phyloP scores from a whole-genome alignment of 2,329 filamentous ascomycete genomes.

The Penicillium sp. region DNA sequence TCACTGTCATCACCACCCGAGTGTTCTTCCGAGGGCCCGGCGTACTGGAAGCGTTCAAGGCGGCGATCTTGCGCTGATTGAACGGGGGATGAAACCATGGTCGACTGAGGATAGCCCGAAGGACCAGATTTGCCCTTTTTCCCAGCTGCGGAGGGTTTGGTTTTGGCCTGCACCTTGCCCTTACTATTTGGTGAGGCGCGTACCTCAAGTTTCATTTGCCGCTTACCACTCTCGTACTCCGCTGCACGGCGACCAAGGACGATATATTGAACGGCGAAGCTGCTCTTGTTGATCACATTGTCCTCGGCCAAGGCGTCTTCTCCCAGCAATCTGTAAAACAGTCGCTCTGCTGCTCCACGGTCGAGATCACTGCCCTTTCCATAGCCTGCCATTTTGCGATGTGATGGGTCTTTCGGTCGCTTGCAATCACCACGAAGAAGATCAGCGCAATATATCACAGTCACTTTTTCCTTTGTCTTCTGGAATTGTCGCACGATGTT shows the following conservation, averaged over 20 bases:
- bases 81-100: slow-evolving; percentile 67
- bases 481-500: slow-evolving; percentile 64
- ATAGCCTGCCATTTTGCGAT: slow-evolving; percentile 59
- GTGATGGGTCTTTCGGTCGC: slow-evolving; percentile 55
- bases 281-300: slow-evolving; percentile 63
- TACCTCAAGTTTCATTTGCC: slow-evolving; percentile 56
- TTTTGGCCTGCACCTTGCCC: slow-evolving; percentile 25
- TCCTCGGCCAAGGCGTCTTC: slow-evolving; percentile 75
- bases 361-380: slow-evolving; percentile 71
- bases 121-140: slow-evolving; percentile 37
- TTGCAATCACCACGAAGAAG: slow-evolving; percentile 73
- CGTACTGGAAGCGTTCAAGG: slow-evolving; percentile 29
- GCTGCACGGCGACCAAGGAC: slow-evolving; percentile 46
- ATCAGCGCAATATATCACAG: slow-evolving; percentile 79
- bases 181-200: slow-evolving; percentile 50
- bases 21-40: slow-evolving; percentile 23
- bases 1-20: slow-evolving; percentile 45
- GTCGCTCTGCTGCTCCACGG: slow-evolving; percentile 75
- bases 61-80: slow-evolving; percentile 48
- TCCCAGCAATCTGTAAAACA: slow-evolving; percentile 75
- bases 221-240: slow-evolving; percentile 49
- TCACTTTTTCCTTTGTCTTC: slow-evolving; percentile 58
- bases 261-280: slow-evolving; percentile 73
- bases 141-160: slow-evolving; percentile 22
- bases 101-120: slow-evolving; percentile 60